Percentiles rank a stretch among this genome's conserved stretches.
phyloP scores from a whole-genome alignment of 352 stramenopile species.

The Globisporangium spinosum region DNA sequence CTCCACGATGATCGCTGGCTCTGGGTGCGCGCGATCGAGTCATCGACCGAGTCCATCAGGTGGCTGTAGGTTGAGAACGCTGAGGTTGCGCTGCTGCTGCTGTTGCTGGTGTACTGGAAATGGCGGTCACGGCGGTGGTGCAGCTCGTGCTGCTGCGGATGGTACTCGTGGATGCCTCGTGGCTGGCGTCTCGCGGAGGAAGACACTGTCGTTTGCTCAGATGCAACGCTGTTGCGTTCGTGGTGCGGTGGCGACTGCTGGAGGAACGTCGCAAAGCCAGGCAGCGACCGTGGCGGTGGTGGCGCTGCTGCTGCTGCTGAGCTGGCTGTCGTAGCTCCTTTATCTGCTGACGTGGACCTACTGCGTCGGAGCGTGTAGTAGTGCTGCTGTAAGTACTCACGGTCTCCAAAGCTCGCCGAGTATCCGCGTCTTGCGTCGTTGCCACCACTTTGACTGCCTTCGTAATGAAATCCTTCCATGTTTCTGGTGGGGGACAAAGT shows the following conservation, averaged over 20 bases:
- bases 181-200: not conserved
- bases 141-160: not conserved
- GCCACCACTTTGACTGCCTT: not conserved
- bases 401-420: not conserved
- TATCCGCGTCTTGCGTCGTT: not conserved
- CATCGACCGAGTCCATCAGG: not conserved
- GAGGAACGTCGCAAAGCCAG: not conserved
- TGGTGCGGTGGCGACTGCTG: not conserved
- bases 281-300: not conserved
- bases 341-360: not conserved
- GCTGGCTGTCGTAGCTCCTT: not conserved
- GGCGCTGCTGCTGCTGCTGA: not conserved
- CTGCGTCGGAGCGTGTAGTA: not conserved
- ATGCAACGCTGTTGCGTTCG: not conserved
- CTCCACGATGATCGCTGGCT: not conserved
- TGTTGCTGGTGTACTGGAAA: not conserved
- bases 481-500: not conserved
- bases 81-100: not conserved
- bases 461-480: not conserved
- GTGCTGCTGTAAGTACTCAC: not conserved
- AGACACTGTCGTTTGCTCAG: not conserved
- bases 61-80: not conserved
- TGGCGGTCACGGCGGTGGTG: not conserved
- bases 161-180: no score
- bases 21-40: not conserved